A percentile compares a stretch with the other conserved stretches of the same genome.
phyloP scores from a whole-genome alignment of 495 filamentous ascomycete species.

The Penicillium bialowiezense region DNA sequence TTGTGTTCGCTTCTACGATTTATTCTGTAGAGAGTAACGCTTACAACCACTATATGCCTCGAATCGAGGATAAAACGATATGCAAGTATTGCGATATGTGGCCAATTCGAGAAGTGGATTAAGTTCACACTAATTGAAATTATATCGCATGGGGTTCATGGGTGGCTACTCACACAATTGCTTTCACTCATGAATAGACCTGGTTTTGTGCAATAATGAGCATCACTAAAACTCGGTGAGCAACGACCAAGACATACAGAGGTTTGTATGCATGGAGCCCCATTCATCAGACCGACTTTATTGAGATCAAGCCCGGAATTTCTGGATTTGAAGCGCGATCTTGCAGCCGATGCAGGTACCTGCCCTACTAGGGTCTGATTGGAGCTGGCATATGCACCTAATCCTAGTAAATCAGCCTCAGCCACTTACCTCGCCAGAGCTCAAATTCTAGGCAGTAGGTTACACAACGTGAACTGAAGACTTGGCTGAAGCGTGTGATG shows the following conservation, averaged over 20 bases:
- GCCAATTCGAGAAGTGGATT: not conserved
- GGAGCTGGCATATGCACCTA: constrained; percentile 12
- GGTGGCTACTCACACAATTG: too few relatives aligned
- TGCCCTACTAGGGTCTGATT: not conserved
- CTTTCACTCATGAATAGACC: too few relatives aligned
- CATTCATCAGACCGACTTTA: constrained; percentile 10
- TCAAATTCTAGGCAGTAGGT: constrained; percentile 8
- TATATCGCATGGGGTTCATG: too few relatives aligned
- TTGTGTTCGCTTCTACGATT: too few relatives aligned
- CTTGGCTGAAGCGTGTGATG: not conserved
- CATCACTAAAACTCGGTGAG: constrained; percentile 2
- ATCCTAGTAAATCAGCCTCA: constrained; percentile 16
- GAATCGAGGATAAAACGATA: too few relatives aligned
- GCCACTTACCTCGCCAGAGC: constrained; percentile 1
- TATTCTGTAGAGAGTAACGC: too few relatives aligned
- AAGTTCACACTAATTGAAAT: not conserved
- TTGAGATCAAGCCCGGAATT: constrained; percentile 9
- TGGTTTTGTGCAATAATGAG: too few relatives aligned
- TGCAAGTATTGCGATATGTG: too few relatives aligned
- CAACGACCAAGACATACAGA: not conserved
- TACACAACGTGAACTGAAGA: constrained; percentile 10
- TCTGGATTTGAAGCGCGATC: constrained; percentile 4
- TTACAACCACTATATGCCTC: too few relatives aligned
- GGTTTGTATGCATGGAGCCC: not conserved
- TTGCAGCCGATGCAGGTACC: constrained; percentile 23